These are phyloP conservation scores for Ceratocystis cacaofunesta DNA, from an alignment of 2,329 filamentous ascomycete species.

Conservation along the genomic window DNA sequence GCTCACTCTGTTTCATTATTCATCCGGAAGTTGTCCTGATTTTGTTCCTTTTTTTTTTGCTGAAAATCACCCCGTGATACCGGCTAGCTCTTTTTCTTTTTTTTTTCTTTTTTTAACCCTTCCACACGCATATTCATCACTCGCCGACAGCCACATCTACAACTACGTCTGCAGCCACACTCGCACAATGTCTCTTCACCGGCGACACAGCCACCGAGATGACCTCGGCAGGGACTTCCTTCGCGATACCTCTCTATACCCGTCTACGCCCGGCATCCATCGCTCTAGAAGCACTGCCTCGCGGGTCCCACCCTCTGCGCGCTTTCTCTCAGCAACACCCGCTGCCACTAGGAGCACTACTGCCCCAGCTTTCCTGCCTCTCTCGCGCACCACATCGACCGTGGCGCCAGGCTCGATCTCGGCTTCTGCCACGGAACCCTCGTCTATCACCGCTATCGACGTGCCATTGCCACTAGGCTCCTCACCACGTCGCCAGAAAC, in stretches of 20 bases:
- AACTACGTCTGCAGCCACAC: neutral
- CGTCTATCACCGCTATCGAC: slow-evolving; percentile 2
- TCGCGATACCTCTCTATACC: neutral
- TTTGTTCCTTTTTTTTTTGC: neutral
- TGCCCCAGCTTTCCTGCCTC: slow-evolving; percentile 7
- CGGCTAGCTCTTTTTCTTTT: neutral
- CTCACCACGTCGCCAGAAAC: slow-evolving; percentile 16
- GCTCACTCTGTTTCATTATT: neutral
- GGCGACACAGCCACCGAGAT: slow-evolving; percentile 1
- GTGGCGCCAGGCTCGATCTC: neutral
- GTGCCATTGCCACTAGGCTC: slow-evolving; percentile 17
- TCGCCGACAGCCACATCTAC: neutral
- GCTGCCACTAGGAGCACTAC: neutral
- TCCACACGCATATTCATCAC: neutral
- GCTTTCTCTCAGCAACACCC: neutral
- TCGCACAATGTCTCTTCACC: neutral
- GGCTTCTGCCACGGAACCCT: slow-evolving; percentile 24
- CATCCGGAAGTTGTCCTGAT: neutral
- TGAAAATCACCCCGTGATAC: neutral
- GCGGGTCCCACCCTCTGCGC: neutral
- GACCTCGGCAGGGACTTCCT: neutral
- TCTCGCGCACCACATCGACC: neutral
- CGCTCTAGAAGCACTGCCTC: slow-evolving; percentile 1
- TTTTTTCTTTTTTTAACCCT: neutral
- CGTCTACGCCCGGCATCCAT: neutral